Base-by-base conservation (phyloP, 805 yeast genomes). In the Yamadazyma phyllophila region DNA sequence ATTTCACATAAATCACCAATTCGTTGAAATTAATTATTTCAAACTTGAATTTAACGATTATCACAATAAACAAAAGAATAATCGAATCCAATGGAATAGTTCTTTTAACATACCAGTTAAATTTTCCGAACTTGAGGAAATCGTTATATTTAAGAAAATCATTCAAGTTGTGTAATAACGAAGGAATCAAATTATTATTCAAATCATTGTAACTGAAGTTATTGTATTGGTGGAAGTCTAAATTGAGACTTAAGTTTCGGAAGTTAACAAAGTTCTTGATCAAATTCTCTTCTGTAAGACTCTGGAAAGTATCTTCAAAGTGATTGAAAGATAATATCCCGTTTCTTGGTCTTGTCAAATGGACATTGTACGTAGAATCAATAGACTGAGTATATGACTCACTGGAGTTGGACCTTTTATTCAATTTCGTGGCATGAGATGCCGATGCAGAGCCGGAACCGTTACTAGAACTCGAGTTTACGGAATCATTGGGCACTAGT, bases 21-120 rank as follows among this genome's bases (percentile, higher is more conserved):
- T 71, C 77, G 44, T 60, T 60, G 37, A 62, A 51, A 1, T 66
- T 63, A 62, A 71, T 67, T 36, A 66, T 63, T 41, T 69, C 66
- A 46, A 63, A 68, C 46, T 75, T 75, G 56, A 79, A 65, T 56
- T 80, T 82, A 7, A 79, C 75, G 2, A 78, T 71, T 41, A 81
- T 66, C 27, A 80, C 76, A 11, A 78, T 75, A 51, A 78, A 65
- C 48, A 80, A 62, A 43, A 80, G 58, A 11, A 80, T 75, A 12
- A 81, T 70, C 7, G 82, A 78, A 59, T 81, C 84, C 42, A 80
- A 66, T 2, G 86, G 86, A 39, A 81, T 72, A n/a, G 79, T 77
- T 37, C 82, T 67, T 54, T 80, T 74, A 40, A 80, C 69, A 50
- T 79, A 81, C 85, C 85, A 81, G 52, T 80, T 81, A 58, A 67